Conservation (phyloP, 352 stramenopile species). For the Phytophthora parvispora region DNA sequence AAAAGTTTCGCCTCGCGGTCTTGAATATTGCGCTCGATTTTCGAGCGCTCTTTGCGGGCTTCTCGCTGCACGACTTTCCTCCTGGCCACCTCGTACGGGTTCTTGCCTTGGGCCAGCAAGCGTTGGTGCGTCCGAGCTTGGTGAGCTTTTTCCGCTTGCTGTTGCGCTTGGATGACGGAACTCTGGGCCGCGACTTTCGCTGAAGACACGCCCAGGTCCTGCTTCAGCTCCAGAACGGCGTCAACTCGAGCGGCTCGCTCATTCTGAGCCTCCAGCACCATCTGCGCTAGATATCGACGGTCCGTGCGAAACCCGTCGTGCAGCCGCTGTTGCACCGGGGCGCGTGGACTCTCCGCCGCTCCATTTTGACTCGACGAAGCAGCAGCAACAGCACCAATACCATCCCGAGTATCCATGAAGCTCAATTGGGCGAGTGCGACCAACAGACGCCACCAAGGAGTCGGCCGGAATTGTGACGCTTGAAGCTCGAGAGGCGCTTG, state of each 20-base stretch:
- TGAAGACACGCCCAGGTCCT: conserved; percentile 57
- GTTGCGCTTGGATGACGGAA: conserved; percentile 34
- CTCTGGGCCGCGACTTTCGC: conserved; percentile 60
- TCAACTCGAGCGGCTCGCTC: conserved; percentile 51
- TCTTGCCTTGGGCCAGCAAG: conserved; percentile 74
- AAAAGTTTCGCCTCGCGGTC: conserved; percentile 65
- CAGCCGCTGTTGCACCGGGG: conserved; percentile 49
- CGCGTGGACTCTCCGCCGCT: conserved; percentile 8
- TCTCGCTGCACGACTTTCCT: conserved; percentile 47
- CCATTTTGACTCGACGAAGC: not conserved
- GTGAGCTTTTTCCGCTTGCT: conserved; percentile 32
- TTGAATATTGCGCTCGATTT: conserved; percentile 63
- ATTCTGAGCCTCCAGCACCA: conserved; percentile 42
- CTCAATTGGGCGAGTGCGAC: not conserved
- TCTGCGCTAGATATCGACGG: conserved; percentile 55
- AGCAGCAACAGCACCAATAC: not conserved
- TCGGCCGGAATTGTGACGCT: conserved; percentile 21
- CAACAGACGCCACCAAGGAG: not conserved
- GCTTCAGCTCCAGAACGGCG: conserved; percentile 71
- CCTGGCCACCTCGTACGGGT: conserved; percentile 82
- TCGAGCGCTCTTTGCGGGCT: conserved; percentile 41
- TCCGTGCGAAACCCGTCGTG: conserved; percentile 63
- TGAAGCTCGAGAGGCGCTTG: conserved; percentile 14
- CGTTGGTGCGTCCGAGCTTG: conserved; percentile 57
- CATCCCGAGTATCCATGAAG: conserved; percentile 13